Evolutionary conservation across 2,329 filamentous ascomycete genomes (phyloP).

Genomic region (Cordyceps militaris): DNA sequence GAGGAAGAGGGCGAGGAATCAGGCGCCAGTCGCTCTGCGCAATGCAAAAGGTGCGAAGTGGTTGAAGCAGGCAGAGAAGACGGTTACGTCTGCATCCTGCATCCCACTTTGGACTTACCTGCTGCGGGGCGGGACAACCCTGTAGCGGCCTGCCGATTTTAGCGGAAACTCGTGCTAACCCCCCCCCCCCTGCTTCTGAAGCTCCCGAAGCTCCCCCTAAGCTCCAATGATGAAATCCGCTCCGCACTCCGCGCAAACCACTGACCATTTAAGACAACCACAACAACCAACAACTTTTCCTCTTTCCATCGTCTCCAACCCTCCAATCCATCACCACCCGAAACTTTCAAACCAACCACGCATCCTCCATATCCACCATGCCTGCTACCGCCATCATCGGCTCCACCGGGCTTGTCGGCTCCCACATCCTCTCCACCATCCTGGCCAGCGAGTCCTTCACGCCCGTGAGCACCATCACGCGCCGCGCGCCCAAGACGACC

Average conservation of each 20-base stretch:
- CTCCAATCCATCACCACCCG: background rate
- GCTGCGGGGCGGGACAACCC: background rate
- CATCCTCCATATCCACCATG: constrained; percentile 17
- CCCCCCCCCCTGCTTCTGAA: background rate
- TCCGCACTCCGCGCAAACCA: constrained; percentile 3
- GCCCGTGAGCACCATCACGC: constrained; percentile 57
- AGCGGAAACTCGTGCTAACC: no score
- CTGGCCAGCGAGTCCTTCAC: constrained; percentile 46
- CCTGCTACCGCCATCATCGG: constrained; percentile 49
- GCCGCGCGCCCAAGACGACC: constrained; percentile 52
- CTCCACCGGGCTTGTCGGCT: constrained; percentile 63
- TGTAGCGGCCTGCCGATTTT: background rate
- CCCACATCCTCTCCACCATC: constrained; percentile 63
- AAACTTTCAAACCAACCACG: background rate
- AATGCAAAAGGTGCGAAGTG: background rate
- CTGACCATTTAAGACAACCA: background rate
- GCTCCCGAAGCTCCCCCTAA: constrained; percentile 1
- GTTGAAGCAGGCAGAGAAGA: constrained; percentile 11
- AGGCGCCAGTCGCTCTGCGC: constrained; percentile 8
- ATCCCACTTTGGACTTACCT: no score
- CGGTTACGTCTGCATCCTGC: constrained; percentile 5
- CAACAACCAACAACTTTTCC: background rate
- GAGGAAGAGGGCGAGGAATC: background rate
- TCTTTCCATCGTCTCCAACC: background rate
- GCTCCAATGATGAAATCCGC: constrained; percentile 9